Evolutionary conservation across 2,329 filamentous ascomycete genomes (phyloP).

Genomic region (Bipolaris cookei): DNA sequence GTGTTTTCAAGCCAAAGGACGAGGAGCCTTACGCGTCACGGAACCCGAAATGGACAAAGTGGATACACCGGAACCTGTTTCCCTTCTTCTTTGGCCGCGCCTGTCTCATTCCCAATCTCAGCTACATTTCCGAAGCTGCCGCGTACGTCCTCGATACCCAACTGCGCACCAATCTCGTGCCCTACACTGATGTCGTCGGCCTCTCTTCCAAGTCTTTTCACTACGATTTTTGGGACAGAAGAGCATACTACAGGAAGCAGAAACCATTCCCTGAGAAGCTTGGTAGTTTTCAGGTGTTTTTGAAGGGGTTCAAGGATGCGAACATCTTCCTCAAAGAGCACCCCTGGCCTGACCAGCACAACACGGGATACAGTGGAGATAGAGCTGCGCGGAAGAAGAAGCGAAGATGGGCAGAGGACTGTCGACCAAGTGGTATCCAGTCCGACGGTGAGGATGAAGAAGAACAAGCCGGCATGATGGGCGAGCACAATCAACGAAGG

Average conservation of each 20-base stretch:
- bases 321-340: constrained; percentile 94
- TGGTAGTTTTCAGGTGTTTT: constrained; percentile 95
- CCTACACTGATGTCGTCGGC: constrained; percentile 93
- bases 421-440: constrained; percentile 69
- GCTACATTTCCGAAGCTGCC: constrained; percentile 96
- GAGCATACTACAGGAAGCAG: constrained; percentile 85
- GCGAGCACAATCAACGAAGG: constrained; percentile 50
- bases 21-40: constrained; percentile 96
- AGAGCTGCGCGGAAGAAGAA: constrained; percentile 72
- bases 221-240: constrained; percentile 96
- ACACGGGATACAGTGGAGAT: constrained; percentile 68
- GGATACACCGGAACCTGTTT: constrained; percentile 97
- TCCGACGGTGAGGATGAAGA: constrained; percentile 67
- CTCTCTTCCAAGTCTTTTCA: constrained; percentile 97
- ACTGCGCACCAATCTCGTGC: constrained; percentile 87
- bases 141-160: constrained; percentile 94
- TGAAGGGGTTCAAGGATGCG: constrained; percentile 96
- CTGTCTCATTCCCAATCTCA: constrained; percentile 95
- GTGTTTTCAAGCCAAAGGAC: constrained; percentile 98
- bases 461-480: constrained; percentile 47
- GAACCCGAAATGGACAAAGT: constrained; percentile 99
- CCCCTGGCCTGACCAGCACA: constrained; percentile 93
- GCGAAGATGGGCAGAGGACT: constrained; percentile 76
- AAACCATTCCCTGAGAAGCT: constrained; percentile 87
- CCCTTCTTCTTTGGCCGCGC: constrained; percentile 96